A percentile compares a stretch with the other conserved stretches of the same genome.
Evolutionary conservation across 495 filamentous ascomycete genomes (phyloP).

Genomic region (Penicillium mononematosum): DNA sequence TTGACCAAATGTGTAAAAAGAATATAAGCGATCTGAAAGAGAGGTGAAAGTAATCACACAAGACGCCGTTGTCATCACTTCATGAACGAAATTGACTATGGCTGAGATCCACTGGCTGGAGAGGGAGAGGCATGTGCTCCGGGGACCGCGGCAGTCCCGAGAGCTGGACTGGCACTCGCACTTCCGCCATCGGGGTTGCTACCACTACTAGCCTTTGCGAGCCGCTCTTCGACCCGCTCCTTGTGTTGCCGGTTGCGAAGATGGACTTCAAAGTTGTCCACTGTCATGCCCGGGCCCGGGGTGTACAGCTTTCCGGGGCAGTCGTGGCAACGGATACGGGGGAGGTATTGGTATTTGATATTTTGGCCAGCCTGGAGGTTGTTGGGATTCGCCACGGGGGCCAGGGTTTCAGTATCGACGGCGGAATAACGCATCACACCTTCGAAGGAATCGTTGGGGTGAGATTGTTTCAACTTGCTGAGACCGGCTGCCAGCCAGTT

Average conservation of each 20-base stretch:
- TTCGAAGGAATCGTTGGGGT: constrained; percentile 80
- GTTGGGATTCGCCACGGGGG: constrained; percentile 49
- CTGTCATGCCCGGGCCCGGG: constrained; percentile 75
- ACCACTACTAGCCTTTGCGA: constrained; percentile 23
- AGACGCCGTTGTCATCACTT: constrained; percentile 26
- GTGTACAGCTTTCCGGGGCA: constrained; percentile 94
- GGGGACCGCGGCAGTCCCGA: constrained; percentile 5
- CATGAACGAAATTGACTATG: constrained; percentile 23
- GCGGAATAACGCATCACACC: constrained; percentile 81
- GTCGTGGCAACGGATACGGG: constrained; percentile 84
- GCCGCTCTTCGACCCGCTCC: constrained; percentile 64
- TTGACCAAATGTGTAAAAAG: constrained; percentile 15
- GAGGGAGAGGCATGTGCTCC: constrained; percentile 17
- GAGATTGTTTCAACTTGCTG: constrained; percentile 56
- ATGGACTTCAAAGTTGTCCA: constrained; percentile 88
- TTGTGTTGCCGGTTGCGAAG: constrained; percentile 77
- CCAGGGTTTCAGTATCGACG: constrained; percentile 64
- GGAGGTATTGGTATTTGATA: constrained; percentile 72
- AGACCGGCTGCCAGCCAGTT: constrained; percentile 73
- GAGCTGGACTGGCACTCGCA: constrained; percentile 26
- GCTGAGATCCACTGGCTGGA: constrained; percentile 15
- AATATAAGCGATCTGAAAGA: constrained; percentile 20
- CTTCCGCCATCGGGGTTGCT: constrained; percentile 14
- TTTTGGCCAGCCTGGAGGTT: constrained; percentile 46
- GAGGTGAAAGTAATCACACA: constrained; percentile 10